Percentiles rank a stretch among this genome's conserved stretches.
These are phyloP conservation scores for Ascochyta viciae-villosae DNA, from an alignment of 2,329 filamentous ascomycete species.

Conservation along the genomic window DNA sequence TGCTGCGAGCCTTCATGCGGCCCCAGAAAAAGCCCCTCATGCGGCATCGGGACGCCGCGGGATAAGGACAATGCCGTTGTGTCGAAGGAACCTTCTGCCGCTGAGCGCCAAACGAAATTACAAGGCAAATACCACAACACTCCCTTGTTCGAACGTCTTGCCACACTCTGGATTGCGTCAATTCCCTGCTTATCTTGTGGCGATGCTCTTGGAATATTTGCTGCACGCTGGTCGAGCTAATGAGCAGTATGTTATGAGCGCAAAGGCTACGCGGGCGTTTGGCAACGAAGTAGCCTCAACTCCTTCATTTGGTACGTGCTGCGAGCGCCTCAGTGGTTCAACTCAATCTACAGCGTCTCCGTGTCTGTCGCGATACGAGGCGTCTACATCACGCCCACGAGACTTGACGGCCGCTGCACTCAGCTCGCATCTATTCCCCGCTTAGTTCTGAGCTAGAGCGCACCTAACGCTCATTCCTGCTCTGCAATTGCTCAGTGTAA, in stretches of 20 bases:
- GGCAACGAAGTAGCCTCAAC: background rate
- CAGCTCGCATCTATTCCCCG: background rate
- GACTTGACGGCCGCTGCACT: too few species aligned
- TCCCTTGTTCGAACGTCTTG: background rate
- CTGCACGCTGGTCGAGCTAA: background rate
- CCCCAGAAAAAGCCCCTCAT: slow-evolving; percentile 10
- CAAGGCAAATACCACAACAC: background rate
- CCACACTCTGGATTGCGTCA: too few species aligned
- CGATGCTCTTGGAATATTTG: background rate
- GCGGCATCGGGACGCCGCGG: slow-evolving; percentile 14
- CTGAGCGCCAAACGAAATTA: background rate
- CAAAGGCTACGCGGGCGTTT: background rate
- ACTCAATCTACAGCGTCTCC: too few species aligned
- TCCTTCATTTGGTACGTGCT: background rate
- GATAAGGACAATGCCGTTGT: slow-evolving; percentile 5
- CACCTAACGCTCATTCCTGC: background rate
- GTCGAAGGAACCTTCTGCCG: slow-evolving; percentile 5
- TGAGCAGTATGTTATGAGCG: background rate
- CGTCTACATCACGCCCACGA: background rate
- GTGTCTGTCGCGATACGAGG: background rate
- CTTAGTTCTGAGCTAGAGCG: background rate
- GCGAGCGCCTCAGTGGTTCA: background rate
- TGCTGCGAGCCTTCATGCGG: slow-evolving; percentile 11
- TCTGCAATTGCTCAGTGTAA: too few species aligned
- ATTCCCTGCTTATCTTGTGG: background rate